Conservation (phyloP, 306 rosid species). For the Delonix regia region DNA sequence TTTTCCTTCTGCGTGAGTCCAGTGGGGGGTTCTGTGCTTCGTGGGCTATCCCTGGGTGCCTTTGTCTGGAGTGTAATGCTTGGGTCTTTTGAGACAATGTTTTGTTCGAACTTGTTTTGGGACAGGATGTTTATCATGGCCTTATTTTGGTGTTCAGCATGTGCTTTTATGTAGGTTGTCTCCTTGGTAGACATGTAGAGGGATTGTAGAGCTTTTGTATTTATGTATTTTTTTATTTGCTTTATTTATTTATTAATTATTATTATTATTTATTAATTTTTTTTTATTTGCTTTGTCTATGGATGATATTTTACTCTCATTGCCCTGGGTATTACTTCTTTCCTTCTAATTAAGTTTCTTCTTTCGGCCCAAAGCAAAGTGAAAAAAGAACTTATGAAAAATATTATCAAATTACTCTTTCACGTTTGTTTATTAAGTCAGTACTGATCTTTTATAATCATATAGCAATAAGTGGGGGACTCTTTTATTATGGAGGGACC, state of each 20-base stretch:
- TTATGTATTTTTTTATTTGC: not conserved
- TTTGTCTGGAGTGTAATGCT: too few relatives aligned
- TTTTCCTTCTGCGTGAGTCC: too few relatives aligned
- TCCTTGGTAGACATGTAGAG: not conserved
- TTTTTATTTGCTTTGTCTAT: not conserved
- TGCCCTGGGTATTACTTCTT: not conserved
- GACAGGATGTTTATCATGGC: too few relatives aligned
- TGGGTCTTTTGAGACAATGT: too few relatives aligned
- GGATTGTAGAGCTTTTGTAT: not conserved
- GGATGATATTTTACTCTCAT: not conserved
- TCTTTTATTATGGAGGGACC: not conserved
- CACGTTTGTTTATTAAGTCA: not conserved
- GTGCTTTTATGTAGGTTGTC: not conserved
- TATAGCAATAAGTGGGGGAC: not conserved
- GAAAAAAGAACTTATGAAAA: not conserved
- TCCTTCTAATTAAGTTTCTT: not conserved
- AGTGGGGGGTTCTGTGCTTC: too few relatives aligned
- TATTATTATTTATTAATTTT: not conserved
- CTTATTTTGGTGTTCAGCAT: not conserved
- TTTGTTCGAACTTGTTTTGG: too few relatives aligned
- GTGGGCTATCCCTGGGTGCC: too few relatives aligned
- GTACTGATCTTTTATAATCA: not conserved
- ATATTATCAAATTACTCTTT: not conserved
- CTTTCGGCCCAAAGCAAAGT: not conserved
- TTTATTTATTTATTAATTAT: not conserved